Base-by-base conservation (phyloP, 805 yeast species). In the Cyberlindnera saturnus region DNA sequence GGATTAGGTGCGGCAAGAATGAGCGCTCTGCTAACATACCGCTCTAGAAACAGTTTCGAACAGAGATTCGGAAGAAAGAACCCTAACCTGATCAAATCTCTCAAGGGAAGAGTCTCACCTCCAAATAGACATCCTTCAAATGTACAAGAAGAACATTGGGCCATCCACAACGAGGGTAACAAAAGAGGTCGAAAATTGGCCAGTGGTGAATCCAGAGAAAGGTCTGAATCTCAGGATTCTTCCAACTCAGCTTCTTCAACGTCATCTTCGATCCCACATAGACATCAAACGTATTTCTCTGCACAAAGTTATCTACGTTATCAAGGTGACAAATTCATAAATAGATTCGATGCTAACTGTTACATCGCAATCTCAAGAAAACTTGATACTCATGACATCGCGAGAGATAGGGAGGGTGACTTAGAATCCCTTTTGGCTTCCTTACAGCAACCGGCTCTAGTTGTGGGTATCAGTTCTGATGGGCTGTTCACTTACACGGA, bases 1-100 rank as follows among this genome's bases (percentile, higher is more conserved):
- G 99, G 99, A 0, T 67, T 93, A 18, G 85, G 96, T 20, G 99
- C 99, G 6, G 99, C 99, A 0, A 78, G 99, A 64, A 93, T 93
- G 99, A 77, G 96, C 10, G 99, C 99, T 0, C 70, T 93, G 52
- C 70, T 93, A 42, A 93, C 98, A 0, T 93, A 93, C 60, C 74
- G 99, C 53, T 86, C 96, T 6, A 73, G 98, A 56, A 87, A 90
- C 62, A 83, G 95, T 23, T 93, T 91, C 63, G 98, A 93, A 60
- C 68, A 82, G 40, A 76, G 95, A 56, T 93, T 93, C 61, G 95
- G 98, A n/a, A 77, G 99, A 59, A 82, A 80, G 41, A 64, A 72
- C 19, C 89, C 91, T 3, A 75, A 76, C 19, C 35, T 48, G 17
- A 59, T 47, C 39, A 47, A 52, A 45, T 31, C 40, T 3, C 23